Base-by-base conservation (phyloP, 805 yeast species). In the Wickerhamiella lipophila region DNA sequence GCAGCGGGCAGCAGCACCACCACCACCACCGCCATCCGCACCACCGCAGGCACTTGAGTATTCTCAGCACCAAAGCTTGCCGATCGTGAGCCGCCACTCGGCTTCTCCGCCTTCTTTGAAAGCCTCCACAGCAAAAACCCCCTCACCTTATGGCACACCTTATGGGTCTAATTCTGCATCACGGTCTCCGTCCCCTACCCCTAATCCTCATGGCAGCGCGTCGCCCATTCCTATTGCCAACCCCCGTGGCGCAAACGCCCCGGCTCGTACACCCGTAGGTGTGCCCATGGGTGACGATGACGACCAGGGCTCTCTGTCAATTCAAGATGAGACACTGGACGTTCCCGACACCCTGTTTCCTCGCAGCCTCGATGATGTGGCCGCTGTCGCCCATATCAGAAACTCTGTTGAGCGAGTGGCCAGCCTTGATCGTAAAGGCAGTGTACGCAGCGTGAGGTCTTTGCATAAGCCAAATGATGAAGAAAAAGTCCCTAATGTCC, bases 331-430 rank as follows among this genome's bases (percentile, higher is more conserved):
- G 40, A 15, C 23, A 11, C 41, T 34, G 23, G 58, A 59, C 5
- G 61, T 60, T 12, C 56, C 58, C 18, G 64, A 61, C 32, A 62
- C 65, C 5, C 59, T 62, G n/a, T 62, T 62, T 52, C 66, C 66
- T 9, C 59, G 59, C 51, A 56, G 54, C n/a, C 56, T 63, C 26
- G 66, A 62, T 39, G 53, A 55, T 5, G 41, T 25, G 3, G 46
- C 54, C 13, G 57, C 59, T n/a, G 62, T 64, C 6, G 66, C 60
- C 42, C 53, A 56, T 9, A 62, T 65, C 23, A 59, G 65, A 34
- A 55, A 60, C 29, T 58, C 67, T 4, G 52, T 65, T 6, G 65
- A 64, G 48, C 59, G 68, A 25, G 56, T 64, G 8, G 63, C 60
- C 32, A 56, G 63, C 30, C 52, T 65, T 32, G 67, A 63, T 48